Evolutionary conservation across 371 early-diverging fungal species (phyloP).

Genomic region (Circinella minor): DNA sequence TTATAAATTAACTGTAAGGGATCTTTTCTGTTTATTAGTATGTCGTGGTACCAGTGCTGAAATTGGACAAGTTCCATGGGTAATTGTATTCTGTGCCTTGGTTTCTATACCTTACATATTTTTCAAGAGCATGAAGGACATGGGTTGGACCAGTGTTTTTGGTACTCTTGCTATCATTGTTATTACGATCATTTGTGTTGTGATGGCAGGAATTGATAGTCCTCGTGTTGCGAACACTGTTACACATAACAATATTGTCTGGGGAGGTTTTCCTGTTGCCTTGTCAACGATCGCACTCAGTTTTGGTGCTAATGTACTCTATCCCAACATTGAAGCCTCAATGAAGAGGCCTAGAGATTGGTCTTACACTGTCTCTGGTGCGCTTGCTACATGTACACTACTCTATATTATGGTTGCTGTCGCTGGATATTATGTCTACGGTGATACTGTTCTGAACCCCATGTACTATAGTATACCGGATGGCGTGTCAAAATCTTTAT

Average conservation of each 20-base stretch:
- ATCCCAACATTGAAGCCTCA: conserved; percentile 81
- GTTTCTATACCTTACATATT: conserved; percentile 57
- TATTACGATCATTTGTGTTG: conserved; percentile 43
- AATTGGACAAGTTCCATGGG: conserved; percentile 56
- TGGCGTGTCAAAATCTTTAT: conserved; percentile 61
- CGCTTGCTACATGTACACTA: conserved; percentile 70
- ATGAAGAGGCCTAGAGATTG: conserved; percentile 80
- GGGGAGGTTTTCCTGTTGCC: conserved; percentile 58
- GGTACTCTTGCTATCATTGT: conserved; percentile 57
- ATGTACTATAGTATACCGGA: conserved; percentile 74
- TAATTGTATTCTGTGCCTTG: conserved; percentile 62
- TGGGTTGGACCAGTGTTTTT: conserved; percentile 65
- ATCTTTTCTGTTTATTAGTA: background rate
- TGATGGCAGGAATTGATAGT: conserved; percentile 33
- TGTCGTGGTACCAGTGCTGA: conserved; percentile 41
- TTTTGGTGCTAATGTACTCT: conserved; percentile 82
- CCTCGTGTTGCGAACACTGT: conserved; percentile 17
- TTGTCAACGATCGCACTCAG: conserved; percentile 73
- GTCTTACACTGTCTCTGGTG: conserved; percentile 65
- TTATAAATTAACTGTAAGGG: too few relatives aligned
- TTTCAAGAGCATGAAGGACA: conserved; percentile 67
- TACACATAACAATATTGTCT: conserved; percentile 44
- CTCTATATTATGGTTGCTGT: conserved; percentile 79
- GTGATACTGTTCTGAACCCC: conserved; percentile 69
- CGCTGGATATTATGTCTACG: conserved; percentile 84